A percentile compares a stretch with the other conserved stretches of the same genome.
Conservation (phyloP, 2,329 filamentous ascomycete genomes). For the Trichoderma pleuroti region DNA sequence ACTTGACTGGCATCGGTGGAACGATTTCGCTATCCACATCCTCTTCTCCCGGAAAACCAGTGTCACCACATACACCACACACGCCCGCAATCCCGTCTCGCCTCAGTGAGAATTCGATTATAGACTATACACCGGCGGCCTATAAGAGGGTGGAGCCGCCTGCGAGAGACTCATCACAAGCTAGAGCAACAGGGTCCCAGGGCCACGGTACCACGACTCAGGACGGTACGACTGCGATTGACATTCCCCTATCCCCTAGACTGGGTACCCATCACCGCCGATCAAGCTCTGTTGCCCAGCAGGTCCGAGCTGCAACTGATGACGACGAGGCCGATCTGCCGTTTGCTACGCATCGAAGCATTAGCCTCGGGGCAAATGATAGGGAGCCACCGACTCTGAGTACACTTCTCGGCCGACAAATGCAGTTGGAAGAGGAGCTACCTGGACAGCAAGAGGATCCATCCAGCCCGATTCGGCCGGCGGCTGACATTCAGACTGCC, state of each 20-base stretch:
- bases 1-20: slow-evolving; percentile 63
- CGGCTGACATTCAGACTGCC: slow-evolving; percentile 40
- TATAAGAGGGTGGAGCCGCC: slow-evolving; percentile 31
- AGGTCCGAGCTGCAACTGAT: slow-evolving; percentile 51
- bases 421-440: slow-evolving; percentile 32
- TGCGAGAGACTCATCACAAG: slow-evolving; percentile 26
- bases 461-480: slow-evolving; percentile 37
- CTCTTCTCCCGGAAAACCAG: slow-evolving; percentile 84
- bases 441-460: slow-evolving; percentile 23
- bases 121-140: slow-evolving; percentile 33
- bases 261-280: slow-evolving; percentile 54
- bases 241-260: slow-evolving; percentile 69
- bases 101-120: slow-evolving; percentile 84
- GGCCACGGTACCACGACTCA: too few species aligned
- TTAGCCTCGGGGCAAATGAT: slow-evolving; percentile 64
- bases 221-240: slow-evolving; percentile 62
- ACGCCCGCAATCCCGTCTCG: slow-evolving; percentile 90
- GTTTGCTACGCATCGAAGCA: slow-evolving; percentile 61
- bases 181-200: slow-evolving; percentile 31
- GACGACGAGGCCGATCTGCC: slow-evolving; percentile 61
- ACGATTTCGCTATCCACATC: slow-evolving; percentile 77
- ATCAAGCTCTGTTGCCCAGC: slow-evolving; percentile 67
- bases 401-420: slow-evolving; percentile 51
- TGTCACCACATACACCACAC: slow-evolving; percentile 87
- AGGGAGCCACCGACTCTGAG: slow-evolving; percentile 64